phyloP scores from a whole-genome alignment of 345 rosid species.

The Anastatica hierochuntica region DNA sequence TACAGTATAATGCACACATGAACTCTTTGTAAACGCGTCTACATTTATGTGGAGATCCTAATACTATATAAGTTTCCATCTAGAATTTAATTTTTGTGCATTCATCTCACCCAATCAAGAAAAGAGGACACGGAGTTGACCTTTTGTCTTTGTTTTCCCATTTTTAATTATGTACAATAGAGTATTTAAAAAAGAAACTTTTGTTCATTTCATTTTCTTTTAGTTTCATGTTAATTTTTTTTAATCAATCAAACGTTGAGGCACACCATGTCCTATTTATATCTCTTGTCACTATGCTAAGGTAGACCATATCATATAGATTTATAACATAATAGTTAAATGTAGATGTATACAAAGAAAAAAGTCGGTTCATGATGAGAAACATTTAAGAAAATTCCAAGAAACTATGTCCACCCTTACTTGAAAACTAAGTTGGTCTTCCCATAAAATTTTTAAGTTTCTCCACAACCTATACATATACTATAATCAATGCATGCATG shows the following conservation, averaged over 20 bases:
- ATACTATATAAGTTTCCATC: conserved; percentile 14
- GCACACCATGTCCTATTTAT: conserved; percentile 18
- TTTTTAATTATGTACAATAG: neutral
- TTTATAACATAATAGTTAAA: too few species aligned
- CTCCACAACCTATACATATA: conserved; percentile 8
- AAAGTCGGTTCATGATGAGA: conserved; percentile 22
- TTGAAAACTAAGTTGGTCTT: conserved; percentile 22
- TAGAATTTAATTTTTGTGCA: neutral
- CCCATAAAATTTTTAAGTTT: neutral
- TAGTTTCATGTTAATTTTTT: neutral
- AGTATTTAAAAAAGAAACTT: too few species aligned
- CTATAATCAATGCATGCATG: conserved; percentile 14
- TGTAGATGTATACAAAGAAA: neutral
- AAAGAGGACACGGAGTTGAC: conserved; percentile 15
- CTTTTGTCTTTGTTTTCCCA: neutral
- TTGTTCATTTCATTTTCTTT: neutral
- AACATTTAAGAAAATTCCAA: conserved; percentile 25
- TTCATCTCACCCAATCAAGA: conserved; percentile 20
- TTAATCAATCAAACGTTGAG: neutral
- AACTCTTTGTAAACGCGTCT: conserved; percentile 12
- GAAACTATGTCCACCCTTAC: conserved; percentile 26
- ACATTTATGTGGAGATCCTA: conserved; percentile 10
- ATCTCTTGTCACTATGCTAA: neutral
- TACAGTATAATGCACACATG: conserved; percentile 11
- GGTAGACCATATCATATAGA: conserved; percentile 13